These are phyloP conservation scores for Boletus bicolor DNA, from an alignment of 768 basidiomycete species.

Conservation along the genomic window DNA sequence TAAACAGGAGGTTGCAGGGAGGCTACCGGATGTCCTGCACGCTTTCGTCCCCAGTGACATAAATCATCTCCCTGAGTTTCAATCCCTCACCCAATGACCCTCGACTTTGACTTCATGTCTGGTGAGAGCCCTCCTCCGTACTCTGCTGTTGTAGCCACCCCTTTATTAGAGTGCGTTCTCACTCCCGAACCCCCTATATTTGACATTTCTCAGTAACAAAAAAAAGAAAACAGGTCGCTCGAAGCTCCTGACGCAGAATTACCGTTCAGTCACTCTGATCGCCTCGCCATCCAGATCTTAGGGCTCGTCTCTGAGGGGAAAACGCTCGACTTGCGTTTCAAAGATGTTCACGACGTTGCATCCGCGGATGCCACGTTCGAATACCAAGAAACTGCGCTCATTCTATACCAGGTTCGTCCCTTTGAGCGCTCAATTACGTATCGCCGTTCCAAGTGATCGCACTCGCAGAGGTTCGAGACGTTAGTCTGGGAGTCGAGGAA, in stretches of 20 bases:
- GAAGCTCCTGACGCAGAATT: background rate
- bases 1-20: conserved; percentile 6
- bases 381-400: conserved; percentile 5
- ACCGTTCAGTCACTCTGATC: conserved; percentile 11
- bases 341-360: conserved; percentile 8
- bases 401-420: conserved; percentile 9
- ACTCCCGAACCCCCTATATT: background rate
- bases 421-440: background rate
- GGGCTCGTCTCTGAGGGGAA: conserved; percentile 16
- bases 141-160: conserved; percentile 2
- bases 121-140: conserved; percentile 20
- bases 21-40: background rate
- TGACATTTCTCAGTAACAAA: background rate
- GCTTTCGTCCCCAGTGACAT: background rate
- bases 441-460: background rate
- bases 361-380: conserved; percentile 6
- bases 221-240: background rate
- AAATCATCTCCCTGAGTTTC: background rate
- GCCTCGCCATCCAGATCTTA: conserved; percentile 1
- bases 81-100: background rate
- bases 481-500: conserved; percentile 20
- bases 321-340: conserved; percentile 11
- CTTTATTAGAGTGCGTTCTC: conserved; percentile 2
- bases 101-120: conserved; percentile 1
- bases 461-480: conserved; percentile 11